Evolutionary conservation across 129 eudicot species (phyloP).

Genomic region (Artemisia argyi): DNA sequence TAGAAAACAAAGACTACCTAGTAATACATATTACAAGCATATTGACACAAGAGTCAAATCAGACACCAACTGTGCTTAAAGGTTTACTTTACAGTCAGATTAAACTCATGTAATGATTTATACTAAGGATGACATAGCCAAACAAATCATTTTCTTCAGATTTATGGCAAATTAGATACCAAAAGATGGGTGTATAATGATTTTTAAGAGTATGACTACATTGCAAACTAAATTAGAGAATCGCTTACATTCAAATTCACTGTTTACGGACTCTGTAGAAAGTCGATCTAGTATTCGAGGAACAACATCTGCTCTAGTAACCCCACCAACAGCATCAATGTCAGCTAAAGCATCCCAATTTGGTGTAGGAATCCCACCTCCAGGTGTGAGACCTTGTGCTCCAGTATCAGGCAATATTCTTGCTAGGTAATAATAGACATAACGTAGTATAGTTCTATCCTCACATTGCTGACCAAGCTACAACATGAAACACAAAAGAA

Average conservation of each 20-base stretch:
- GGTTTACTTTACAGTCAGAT: too few relatives aligned
- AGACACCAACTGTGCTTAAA: slow-evolving; percentile 7
- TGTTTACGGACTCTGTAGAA: slow-evolving; percentile 74
- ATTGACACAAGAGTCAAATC: slow-evolving; percentile 11
- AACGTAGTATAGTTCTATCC: slow-evolving; percentile 87
- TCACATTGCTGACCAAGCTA: slow-evolving; percentile 99
- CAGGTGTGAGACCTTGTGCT: slow-evolving; percentile 91
- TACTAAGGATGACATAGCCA: slow-evolving; percentile 8
- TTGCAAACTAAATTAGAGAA: slow-evolving; percentile 14
- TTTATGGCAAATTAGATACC: slow-evolving; percentile 13
- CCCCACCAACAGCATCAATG: slow-evolving; percentile 97
- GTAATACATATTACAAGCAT: not conserved
- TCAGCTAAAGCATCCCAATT: slow-evolving; percentile 99
- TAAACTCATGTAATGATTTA: too few relatives aligned
- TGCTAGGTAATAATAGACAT: slow-evolving; percentile 94
- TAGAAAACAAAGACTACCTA: slow-evolving; percentile 1
- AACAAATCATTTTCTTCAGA: not conserved
- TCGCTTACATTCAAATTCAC: slow-evolving; percentile 77
- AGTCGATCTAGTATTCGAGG: slow-evolving; percentile 86
- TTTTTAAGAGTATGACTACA: slow-evolving; percentile 5
- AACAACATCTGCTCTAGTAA: slow-evolving; percentile 96
- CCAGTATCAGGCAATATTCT: slow-evolving; percentile 94
- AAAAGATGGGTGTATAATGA: slow-evolving; percentile 18
- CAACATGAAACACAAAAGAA: slow-evolving; percentile 22
- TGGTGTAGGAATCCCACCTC: slow-evolving; percentile 99